A percentile compares a stretch with the other conserved stretches of the same genome.
Conservation (phyloP, 768 basidiomycete genomes). For the Xerocomus brunneocitrinus region DNA sequence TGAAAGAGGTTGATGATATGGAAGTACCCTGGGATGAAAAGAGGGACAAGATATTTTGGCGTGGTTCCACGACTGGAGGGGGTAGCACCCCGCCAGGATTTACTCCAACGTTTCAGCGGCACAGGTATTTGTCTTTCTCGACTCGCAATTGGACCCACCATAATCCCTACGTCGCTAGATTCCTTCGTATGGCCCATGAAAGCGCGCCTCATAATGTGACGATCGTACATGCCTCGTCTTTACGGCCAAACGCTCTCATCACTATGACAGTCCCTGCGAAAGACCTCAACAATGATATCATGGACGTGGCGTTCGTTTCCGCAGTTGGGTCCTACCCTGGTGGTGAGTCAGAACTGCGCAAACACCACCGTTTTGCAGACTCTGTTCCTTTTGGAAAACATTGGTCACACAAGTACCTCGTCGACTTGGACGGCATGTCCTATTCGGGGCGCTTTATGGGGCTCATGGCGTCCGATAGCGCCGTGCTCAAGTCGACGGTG, state of each 20-base stretch:
- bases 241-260: conserved; percentile 49
- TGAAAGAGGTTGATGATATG: conserved; percentile 47
- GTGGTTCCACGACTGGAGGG: conserved; percentile 94
- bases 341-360: conserved; percentile 61
- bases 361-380: conserved; percentile 63
- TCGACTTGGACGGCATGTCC: conserved; percentile 93
- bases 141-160: not conserved
- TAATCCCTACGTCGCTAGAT: conserved; percentile 30
- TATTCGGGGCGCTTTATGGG: conserved; percentile 91
- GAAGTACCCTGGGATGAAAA: conserved; percentile 76
- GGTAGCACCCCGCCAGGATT: conserved; percentile 85
- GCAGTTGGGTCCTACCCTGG: conserved; percentile 74
- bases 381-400: conserved; percentile 78
- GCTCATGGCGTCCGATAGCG: conserved; percentile 81
- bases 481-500: conserved; percentile 84
- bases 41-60: conserved; percentile 85
- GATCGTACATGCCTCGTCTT: conserved; percentile 67
- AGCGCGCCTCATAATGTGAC: conserved; percentile 45
- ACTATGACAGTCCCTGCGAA: conserved; percentile 56
- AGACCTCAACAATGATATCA: conserved; percentile 68
- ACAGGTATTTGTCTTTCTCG: conserved; percentile 47
- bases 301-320: conserved; percentile 86
- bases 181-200: conserved; percentile 75
- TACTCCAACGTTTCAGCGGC: conserved; percentile 77
- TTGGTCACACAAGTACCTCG: conserved; percentile 89